Evolutionary conservation across 2,329 filamentous ascomycete species (phyloP), one percentile per base, ranked within the genome.

Genomic region (Pseudofabraea citricarpa): DNA sequence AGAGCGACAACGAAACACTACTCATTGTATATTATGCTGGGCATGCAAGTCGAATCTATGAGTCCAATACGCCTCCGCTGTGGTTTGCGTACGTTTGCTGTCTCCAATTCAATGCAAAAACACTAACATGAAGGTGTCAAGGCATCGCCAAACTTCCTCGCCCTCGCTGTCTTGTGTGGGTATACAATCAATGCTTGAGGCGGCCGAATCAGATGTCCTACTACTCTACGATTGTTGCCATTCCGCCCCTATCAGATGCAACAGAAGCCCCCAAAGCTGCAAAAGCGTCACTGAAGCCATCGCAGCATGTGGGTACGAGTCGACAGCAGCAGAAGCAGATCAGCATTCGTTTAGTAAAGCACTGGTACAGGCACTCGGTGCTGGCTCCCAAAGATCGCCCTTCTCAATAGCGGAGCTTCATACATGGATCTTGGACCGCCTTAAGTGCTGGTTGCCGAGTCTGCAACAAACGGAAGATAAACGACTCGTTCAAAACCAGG

Each of bases 21-120:
- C 10, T 49, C 5, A 45, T 51, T 23, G 15, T 51, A 1, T 51
- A 45, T 36, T 45, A 49, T 42, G 44, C 35, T 12, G 44, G 49
- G 2, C 48, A 51, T 45, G 46, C 43, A 5, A 35, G 33, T n/a
- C 35, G 22, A 18, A 32, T 21, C 10, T 16, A 16, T 20, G 36
- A 44, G 6, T 40, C 41, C 6, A 49, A 41, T 20, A 39, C 29
- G 13, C 24, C 24, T 2, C 40, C 47, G 4, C 2, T 44, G 3
- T 49, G 44, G 47, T 41, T 27, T 33, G 47, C 47, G 47, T 49
- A 37, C 21, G 44, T 41, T 12, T 15, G 10, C 27, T n/a, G n/a
- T n/a, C 27, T 31, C 5, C 27, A n/a, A n/a, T 31, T 31, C 27
- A 15, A 12, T 31, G 10, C 13, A 5, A 12, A 27, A 13, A 31